Evolutionary conservation across 75 land plant species (phyloP).

Genomic region (Selaginella moellendorffii): DNA sequence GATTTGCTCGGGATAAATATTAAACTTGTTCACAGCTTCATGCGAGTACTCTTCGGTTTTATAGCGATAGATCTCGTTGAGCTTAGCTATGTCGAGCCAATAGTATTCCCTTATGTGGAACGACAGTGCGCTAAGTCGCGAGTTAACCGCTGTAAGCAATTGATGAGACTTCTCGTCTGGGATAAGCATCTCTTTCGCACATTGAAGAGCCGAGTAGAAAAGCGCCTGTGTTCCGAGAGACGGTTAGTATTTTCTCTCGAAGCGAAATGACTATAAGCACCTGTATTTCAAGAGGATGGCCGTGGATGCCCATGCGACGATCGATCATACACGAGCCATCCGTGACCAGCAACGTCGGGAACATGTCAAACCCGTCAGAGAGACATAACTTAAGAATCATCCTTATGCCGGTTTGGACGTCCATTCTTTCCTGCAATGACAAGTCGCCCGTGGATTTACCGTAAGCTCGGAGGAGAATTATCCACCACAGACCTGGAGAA

Average conservation of each 20-base stretch:
- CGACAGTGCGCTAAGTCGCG: conserved; percentile 1
- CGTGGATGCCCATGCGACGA: conserved; percentile 10
- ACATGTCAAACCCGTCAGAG: conserved; percentile 8
- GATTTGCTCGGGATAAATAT: conserved; percentile 4
- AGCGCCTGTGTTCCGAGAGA: conserved; percentile 6
- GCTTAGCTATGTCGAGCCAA: neutral
- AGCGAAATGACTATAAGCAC: too few species aligned
- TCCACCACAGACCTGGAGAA: conserved; percentile 2
- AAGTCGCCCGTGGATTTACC: conserved; percentile 1
- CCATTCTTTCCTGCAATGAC: conserved; percentile 6
- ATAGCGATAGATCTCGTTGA: conserved; percentile 1
- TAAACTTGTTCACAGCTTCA: conserved; percentile 9
- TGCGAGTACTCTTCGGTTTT: conserved; percentile 10
- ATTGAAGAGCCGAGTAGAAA: conserved; percentile 5
- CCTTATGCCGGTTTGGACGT: conserved; percentile 3
- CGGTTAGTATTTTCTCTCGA: too few species aligned
- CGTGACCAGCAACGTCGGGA: conserved; percentile 3
- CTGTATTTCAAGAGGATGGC: conserved; percentile 7
- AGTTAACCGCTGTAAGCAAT: neutral
- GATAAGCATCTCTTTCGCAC: conserved; percentile 2
- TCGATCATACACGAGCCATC: conserved; percentile 10
- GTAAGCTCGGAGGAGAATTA: conserved; percentile 2
- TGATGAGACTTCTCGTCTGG: neutral
- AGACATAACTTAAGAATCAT: neutral
- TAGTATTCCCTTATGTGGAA: conserved; percentile 10